Base-by-base conservation (phyloP, 2,329 filamentous ascomycete species). In the Aspergillus viridinutans region DNA sequence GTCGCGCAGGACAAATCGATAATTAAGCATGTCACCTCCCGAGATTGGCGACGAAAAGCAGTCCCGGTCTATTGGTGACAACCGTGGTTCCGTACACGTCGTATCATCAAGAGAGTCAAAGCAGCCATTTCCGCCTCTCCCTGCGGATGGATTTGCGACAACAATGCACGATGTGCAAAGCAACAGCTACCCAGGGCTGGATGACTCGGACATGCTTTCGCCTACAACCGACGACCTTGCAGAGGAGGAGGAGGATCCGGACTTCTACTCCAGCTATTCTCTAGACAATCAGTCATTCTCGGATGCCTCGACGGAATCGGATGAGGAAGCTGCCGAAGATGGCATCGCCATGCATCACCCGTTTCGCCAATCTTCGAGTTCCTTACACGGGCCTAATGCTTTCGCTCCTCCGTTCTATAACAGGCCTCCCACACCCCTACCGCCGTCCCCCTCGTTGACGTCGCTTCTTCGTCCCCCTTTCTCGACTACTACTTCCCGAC, bases 361-460 rank as follows among this genome's bases (percentile, higher is more conserved):
- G 20, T 75, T 76, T 55, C 69, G 71, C 53, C 74, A 75, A 51
- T 78, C 75, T 5, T 69, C 70, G 28, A 67, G 71, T 51, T 78
- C 76, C 1, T 69, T 78, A 25, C 70, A 76, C 38, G 73, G 74
- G 7, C 71, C 74, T 9, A 75, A 78, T 68, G 73, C 69, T 56
- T 89, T 88, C 72, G 84, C 83, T 10, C 94, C 94, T 26, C 94
- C 94, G 17, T 97, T 97, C 80, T 99, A 99, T 80, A 95, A 95
- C 62, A 86, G 93, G 3, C 94, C 94, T n/a, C 94, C 94, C 0
- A 97, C 92, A 2, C 93, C 94, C 3, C 81, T 97, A 0, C 94
- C 94, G 0, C 93, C 93, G 0, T 96, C 92, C 0, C 94, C 94
- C 0, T 96, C 90, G 1, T 78, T 99, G 63, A 97, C 93, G 0